Conservation (phyloP, 208 protist species). For the Angomonas deanei region DNA sequence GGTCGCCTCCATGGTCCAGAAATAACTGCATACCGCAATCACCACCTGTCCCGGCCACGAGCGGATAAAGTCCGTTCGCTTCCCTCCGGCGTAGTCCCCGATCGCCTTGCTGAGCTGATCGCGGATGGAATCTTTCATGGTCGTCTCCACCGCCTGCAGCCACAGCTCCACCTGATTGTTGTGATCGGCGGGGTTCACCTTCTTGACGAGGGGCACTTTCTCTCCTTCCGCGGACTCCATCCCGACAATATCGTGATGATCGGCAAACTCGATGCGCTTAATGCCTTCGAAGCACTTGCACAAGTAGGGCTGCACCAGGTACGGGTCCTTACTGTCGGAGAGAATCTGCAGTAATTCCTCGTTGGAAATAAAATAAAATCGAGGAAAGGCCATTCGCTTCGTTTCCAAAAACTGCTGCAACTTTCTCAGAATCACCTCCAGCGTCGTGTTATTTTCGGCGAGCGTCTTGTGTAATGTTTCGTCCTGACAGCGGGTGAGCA, state of each 20-base stretch:
- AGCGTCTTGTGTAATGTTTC: constrained; percentile 92
- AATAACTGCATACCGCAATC: constrained; percentile 85
- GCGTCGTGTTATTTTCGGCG: constrained; percentile 84
- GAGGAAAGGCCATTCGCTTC: constrained; percentile 95
- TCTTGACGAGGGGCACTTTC: constrained; percentile 71
- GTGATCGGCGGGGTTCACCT: constrained; percentile 81
- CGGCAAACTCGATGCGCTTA: constrained; percentile 86
- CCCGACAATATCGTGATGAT: constrained; percentile 87
- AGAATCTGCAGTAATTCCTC: constrained; percentile 96
- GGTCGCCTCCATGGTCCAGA: constrained; percentile 93
- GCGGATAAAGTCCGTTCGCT: constrained; percentile 88
- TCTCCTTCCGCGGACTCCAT: constrained; percentile 92
- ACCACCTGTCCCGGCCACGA: constrained; percentile 93
- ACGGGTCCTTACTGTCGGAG: constrained; percentile 93
- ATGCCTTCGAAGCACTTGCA: constrained; percentile 97
- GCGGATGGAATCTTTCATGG: constrained; percentile 88
- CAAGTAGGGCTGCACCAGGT: constrained; percentile 93
- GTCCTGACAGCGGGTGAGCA: constrained; percentile 86
- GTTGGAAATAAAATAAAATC: constrained; percentile 97
- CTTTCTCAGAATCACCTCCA: constrained; percentile 95
- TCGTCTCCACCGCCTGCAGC: constrained; percentile 90
- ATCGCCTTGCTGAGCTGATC: constrained; percentile 84
- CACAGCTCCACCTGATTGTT: constrained; percentile 94
- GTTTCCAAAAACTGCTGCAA: constrained; percentile 98
- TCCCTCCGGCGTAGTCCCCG: constrained; percentile 68